Base-by-base conservation (phyloP, 2,329 filamentous ascomycete species). In the Scopulariopsis brevicaulis region DNA sequence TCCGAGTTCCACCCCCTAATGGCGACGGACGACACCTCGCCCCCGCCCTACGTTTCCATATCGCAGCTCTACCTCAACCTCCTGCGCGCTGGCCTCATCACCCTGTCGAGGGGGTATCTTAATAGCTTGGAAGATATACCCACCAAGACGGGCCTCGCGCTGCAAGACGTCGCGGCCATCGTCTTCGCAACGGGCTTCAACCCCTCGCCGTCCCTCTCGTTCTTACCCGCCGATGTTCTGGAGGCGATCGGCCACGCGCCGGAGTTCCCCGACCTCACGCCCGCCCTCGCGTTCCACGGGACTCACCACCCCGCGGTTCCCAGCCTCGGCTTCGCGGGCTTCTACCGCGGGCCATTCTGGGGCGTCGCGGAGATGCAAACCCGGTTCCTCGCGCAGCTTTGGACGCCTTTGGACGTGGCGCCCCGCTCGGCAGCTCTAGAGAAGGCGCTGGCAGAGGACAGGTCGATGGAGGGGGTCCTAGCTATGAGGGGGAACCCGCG, bases 341-440 rank as follows among this genome's bases (percentile, higher is more conserved):
- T 91, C 70, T 95, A 95, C 66, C 81, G 90, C 60, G 87, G 87
- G 0, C 89, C 89, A 0, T 94, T 90, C 68, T 95, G 90, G 90
- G 87, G 87, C 1, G 84, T 91, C 0, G 90, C 93, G 79, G 89
- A 94, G 68, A 89, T 91, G 86, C 90, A 95, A 70, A 85, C 89
- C 2, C 80, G 86, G 1, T 79, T 88, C 61, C 72, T 92, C 6
- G 77, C 84, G 0, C 69, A 78, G 14, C 67, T 82, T 12, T 92
- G 88, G 86, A 70, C 69, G 1, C 63, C 68, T 1, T 57, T 65
- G 2, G 63, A 58, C 35, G 64, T 53, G 56, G 66, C 40, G 55
- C 67, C 63, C 3, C 61, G 65, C 3, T 56, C 62, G 0, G 37
- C 65, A 0, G 59, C 64, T 0, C 65, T 82, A 4, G 58, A 64